Evolutionary conservation across 192 early-diverging fungal species (phyloP).

Genomic region (Backusella psychrophila): DNA sequence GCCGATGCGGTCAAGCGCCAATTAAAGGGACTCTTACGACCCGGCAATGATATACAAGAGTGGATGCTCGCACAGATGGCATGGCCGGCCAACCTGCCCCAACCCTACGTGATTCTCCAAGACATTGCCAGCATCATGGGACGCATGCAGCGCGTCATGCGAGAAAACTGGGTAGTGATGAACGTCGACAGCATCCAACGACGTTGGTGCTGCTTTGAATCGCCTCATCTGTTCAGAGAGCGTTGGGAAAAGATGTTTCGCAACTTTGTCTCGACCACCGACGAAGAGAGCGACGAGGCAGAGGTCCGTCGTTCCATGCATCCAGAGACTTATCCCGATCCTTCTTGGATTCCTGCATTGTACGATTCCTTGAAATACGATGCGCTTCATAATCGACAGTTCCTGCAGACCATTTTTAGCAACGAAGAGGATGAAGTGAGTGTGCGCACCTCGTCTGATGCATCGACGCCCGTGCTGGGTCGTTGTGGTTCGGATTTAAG

Average conservation of each 20-base stretch:
- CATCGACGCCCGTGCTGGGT: background rate
- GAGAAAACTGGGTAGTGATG: constrained; percentile 61
- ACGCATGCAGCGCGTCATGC: constrained; percentile 70
- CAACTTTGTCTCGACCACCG: constrained; percentile 62
- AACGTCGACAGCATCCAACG: constrained; percentile 65
- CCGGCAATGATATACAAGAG: constrained; percentile 1
- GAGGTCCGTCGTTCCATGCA: constrained; percentile 1
- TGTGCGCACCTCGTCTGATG: background rate
- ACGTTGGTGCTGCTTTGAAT: constrained; percentile 91
- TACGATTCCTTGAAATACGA: constrained; percentile 98
- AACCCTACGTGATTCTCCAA: constrained; percentile 50
- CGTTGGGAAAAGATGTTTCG: constrained; percentile 95
- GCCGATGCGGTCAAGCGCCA: constrained; percentile 82
- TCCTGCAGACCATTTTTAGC: constrained; percentile 71
- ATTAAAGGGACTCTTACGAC: constrained; percentile 48
- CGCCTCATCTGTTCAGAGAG: constrained; percentile 82
- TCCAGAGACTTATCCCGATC: constrained; percentile 32
- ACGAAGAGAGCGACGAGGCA: constrained; percentile 8
- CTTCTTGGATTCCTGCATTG: constrained; percentile 85
- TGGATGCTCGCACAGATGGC: constrained; percentile 18
- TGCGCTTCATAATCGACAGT: constrained; percentile 88
- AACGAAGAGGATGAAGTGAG: background rate
- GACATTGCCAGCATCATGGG: constrained; percentile 71
- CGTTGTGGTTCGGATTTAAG: constrained; percentile 31
- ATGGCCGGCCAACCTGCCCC: constrained; percentile 24